Percentiles rank a stretch among this genome's conserved stretches.
Evolutionary conservation across 768 basidiomycete species (phyloP).

Genomic region (Cyclocybe aegerita): DNA sequence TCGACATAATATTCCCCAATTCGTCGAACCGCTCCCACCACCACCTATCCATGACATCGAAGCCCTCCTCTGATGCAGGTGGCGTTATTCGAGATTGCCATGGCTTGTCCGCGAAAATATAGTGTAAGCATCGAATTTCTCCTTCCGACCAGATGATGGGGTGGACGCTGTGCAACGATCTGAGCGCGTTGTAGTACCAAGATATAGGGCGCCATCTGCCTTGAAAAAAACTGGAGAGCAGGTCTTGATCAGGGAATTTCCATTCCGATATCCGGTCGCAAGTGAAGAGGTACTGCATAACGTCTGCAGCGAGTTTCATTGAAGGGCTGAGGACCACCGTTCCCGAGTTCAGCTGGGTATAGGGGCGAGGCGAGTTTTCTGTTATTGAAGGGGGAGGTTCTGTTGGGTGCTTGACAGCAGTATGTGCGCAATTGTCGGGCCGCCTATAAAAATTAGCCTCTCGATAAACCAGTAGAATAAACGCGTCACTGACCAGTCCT

Average conservation of each 20-base stretch:
- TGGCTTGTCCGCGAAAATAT: constrained; percentile 84
- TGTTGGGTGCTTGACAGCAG: constrained; percentile 49
- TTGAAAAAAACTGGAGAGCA: constrained; percentile 77
- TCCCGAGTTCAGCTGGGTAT: constrained; percentile 88
- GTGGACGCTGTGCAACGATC: constrained; percentile 79
- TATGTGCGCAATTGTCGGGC: constrained; percentile 90
- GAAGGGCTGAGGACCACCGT: constrained; percentile 86
- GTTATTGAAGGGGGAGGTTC: constrained; percentile 33
- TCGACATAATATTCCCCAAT: constrained; percentile 42
- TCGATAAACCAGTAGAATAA: neutral
- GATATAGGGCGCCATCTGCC: constrained; percentile 77
- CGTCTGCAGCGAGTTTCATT: constrained; percentile 42
- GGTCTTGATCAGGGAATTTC: constrained; percentile 89
- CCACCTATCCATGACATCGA: constrained; percentile 61
- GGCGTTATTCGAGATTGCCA: constrained; percentile 61
- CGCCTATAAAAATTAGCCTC: constrained; percentile 53
- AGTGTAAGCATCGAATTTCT: constrained; percentile 85
- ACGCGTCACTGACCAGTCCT: constrained; percentile 67
- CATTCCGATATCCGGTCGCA: constrained; percentile 39
- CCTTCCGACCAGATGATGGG: constrained; percentile 78
- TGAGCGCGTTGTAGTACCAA: constrained; percentile 92
- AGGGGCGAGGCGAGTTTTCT: constrained; percentile 61
- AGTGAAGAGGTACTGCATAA: constrained; percentile 56
- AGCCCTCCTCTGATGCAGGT: constrained; percentile 34
- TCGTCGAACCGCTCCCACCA: constrained; percentile 77